Evolutionary conservation across 768 basidiomycete genomes (phyloP), one percentile per base, ranked within the genome.

Genomic region (Phylloporus sp.): DNA sequence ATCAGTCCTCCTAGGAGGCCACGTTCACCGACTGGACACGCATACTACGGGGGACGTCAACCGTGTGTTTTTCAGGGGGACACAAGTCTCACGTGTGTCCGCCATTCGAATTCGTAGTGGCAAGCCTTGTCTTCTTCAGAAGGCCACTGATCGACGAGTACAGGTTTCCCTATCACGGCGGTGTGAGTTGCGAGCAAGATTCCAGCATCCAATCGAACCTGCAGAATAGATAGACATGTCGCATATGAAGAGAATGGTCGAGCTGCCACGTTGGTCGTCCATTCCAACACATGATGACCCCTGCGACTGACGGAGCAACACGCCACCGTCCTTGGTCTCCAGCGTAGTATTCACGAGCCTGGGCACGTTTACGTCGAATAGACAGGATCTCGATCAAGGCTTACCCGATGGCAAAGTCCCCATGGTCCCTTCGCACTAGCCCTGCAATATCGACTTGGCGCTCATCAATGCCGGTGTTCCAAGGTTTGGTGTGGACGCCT

Each of bases 91-190:
- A 91, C 90, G 55, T 80, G 81, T 5, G 86, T 91, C 45, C 76
- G 72, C 91, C 91, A 94, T 69, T 93, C 89, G 31, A 94, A 67
- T 48, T 86, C 78, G 61, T 83, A 92, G 11, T 81, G 77, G 62
- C 91, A 94, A n/a, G 79, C 80, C 22, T 59, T 60, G 9, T 82
- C 77, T 27, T 84, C 80, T 14, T 78, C 76, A 9, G 70, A 69
- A 8, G 80, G 79, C 20, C 90, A 76, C 39, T 85, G 80, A 2
- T 79, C 82, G 3, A 90, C 64, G 5, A 93, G 71, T 14, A 67
- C 57, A 7, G 81, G 80, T 36, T 63, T 61, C 8, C 80, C 80
- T 71, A 11, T 44, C 23, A 27, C 0, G 33, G 38, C 18, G 31
- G 22, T 27, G 15, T 56, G 7, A 56, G 27, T 11, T 20, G 3